A percentile compares a stretch with the other conserved stretches of the same genome.
These are phyloP conservation scores for Candolleomyces aberdarensis DNA, from an alignment of 768 basidiomycete genomes.

Conservation along the genomic window DNA sequence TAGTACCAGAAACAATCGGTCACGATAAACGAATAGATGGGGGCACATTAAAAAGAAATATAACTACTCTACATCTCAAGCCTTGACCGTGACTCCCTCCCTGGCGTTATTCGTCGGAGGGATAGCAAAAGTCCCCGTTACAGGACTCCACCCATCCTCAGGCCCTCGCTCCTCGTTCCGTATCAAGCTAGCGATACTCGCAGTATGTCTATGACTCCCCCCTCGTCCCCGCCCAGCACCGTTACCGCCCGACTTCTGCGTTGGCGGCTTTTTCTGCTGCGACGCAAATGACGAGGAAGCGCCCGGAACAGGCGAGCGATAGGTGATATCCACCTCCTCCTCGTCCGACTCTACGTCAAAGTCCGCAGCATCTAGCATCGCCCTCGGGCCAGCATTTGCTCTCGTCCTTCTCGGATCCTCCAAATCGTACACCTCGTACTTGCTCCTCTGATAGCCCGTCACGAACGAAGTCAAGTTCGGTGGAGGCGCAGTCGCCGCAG, in stretches of 20 bases:
- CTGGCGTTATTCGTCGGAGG: slow-evolving; percentile 27
- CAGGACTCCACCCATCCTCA: slow-evolving; percentile 85
- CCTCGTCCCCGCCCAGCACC: slow-evolving; percentile 20
- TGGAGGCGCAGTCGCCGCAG: slow-evolving; percentile 45
- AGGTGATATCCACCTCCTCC: slow-evolving; percentile 65
- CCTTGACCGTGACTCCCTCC: neutral
- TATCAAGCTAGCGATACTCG: slow-evolving; percentile 81
- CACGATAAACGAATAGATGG: no score
- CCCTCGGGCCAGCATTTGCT: slow-evolving; percentile 19
- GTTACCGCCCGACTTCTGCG: slow-evolving; percentile 15
- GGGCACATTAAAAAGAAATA: neutral
- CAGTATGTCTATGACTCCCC: slow-evolving; percentile 71
- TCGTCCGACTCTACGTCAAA: slow-evolving; percentile 64
- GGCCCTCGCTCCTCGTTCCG: slow-evolving; percentile 68
- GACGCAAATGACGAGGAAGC: slow-evolving; percentile 16
- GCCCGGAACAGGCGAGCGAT: slow-evolving; percentile 58
- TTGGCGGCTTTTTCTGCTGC: slow-evolving; percentile 22
- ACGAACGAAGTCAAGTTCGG: slow-evolving; percentile 28
- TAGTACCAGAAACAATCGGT: no score
- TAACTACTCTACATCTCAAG: neutral
- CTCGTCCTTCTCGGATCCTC: slow-evolving; percentile 49
- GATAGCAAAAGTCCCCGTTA: slow-evolving; percentile 52
- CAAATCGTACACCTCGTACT: slow-evolving; percentile 78
- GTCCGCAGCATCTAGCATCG: slow-evolving; percentile 44
- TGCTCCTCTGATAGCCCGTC: slow-evolving; percentile 37